phyloP scores from a whole-genome alignment of 108 stramenopile genomes.

The Fragilariopsis cylindrus region DNA sequence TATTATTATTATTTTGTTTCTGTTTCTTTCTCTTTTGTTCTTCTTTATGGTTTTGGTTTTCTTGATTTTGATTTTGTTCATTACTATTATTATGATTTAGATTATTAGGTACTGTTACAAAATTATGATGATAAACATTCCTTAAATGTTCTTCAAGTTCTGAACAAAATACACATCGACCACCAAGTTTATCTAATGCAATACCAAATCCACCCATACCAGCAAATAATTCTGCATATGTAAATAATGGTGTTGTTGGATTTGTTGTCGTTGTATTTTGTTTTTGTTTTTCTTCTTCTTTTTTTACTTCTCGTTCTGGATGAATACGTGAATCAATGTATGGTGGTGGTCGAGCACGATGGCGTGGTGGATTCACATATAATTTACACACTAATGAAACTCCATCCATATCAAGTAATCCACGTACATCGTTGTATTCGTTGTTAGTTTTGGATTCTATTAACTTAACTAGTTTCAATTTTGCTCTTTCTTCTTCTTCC shows the following conservation, averaged over 20 bases:
- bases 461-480: not conserved
- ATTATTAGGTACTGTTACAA: constrained; percentile 24
- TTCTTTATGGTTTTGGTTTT: too few species aligned
- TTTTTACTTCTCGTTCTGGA: constrained; percentile 33
- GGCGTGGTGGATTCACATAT: not conserved
- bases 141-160: constrained; percentile 64
- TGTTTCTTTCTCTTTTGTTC: too few species aligned
- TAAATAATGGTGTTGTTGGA: constrained; percentile 33
- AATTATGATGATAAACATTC: constrained; percentile 59
- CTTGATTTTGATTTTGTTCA: not conserved
- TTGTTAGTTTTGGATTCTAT: not conserved
- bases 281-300: not conserved
- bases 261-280: not conserved
- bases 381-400: not conserved
- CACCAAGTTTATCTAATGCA: constrained; percentile 77
- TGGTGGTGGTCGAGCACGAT: constrained; percentile 23
- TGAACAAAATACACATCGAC: constrained; percentile 70
- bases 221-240: constrained; percentile 61
- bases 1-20: not conserved
- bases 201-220: constrained; percentile 88
- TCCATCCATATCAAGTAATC: not conserved
- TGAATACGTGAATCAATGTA: constrained; percentile 45
- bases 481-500: not conserved
- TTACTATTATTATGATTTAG: not conserved
- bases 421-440: constrained; percentile 14